phyloP scores from a whole-genome alignment of 768 basidiomycete genomes.

The Clathrus columnatus region DNA sequence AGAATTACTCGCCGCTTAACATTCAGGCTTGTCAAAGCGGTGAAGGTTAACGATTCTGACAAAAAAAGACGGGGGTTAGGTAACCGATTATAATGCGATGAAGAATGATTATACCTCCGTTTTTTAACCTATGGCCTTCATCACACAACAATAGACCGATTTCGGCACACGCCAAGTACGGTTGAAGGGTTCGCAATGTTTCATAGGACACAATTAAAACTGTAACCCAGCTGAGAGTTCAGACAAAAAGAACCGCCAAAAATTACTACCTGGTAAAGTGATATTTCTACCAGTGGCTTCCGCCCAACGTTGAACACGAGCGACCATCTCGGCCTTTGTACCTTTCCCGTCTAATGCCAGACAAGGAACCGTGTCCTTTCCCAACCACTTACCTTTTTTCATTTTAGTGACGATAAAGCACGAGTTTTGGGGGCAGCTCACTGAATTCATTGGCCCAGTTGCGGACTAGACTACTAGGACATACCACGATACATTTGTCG shows the following conservation, averaged over 20 bases:
- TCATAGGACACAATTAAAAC: conserved; percentile 99
- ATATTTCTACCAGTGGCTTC: conserved; percentile 82
- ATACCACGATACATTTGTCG: conserved; percentile 96
- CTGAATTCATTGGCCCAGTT: conserved; percentile 99
- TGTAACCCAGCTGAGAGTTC: conserved; percentile 22
- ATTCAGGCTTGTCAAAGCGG: conserved; percentile 70
- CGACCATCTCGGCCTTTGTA: conserved; percentile 69
- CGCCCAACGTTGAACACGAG: conserved; percentile 82
- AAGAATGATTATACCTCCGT: conserved; percentile 56
- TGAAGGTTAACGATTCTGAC: conserved; percentile 80
- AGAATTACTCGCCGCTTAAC: conserved; percentile 89
- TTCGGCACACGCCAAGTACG: conserved; percentile 64
- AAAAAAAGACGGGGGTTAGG: neutral
- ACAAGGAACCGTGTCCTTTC: conserved; percentile 70
- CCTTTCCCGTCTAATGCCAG: conserved; percentile 91
- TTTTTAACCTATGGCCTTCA: conserved; percentile 95
- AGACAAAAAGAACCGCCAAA: neutral
- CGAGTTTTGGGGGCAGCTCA: conserved; percentile 26
- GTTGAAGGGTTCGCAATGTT: conserved; percentile 74
- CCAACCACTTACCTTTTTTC: conserved; percentile 88
- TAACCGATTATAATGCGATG: neutral
- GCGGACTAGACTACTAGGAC: conserved; percentile 92
- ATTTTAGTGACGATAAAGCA: neutral
- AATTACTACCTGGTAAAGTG: conserved; percentile 70
- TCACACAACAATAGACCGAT: conserved; percentile 94